These are phyloP conservation scores for Daldinia eschscholtzii DNA, from an alignment of 2,329 filamentous ascomycete genomes.

Conservation along the genomic window DNA sequence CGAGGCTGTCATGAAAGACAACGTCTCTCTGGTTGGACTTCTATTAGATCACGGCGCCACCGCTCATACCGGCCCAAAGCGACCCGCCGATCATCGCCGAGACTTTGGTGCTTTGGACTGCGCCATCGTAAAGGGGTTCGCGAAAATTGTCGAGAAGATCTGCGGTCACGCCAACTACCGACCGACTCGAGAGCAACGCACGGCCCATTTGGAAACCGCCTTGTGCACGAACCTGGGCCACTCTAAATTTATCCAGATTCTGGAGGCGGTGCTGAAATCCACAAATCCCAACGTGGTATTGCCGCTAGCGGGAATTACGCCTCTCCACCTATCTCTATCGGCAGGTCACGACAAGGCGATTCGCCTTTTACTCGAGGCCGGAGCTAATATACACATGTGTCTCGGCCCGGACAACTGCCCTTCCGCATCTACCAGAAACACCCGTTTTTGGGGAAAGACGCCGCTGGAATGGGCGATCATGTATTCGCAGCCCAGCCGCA, in stretches of 20 bases:
- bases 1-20: constrained; percentile 8
- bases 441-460: constrained; percentile 32
- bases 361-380: neutral
- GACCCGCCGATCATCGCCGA: neutral
- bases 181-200: constrained; percentile 33
- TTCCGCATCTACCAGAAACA: neutral
- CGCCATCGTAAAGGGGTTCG: constrained; percentile 22
- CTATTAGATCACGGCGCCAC: constrained; percentile 41
- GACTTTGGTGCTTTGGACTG: constrained; percentile 32
- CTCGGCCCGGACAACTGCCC: constrained; percentile 7
- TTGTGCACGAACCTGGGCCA: neutral
- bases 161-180: constrained; percentile 23
- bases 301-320: neutral
- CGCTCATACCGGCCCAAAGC: constrained; percentile 30
- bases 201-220: constrained; percentile 24
- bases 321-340: constrained; percentile 12
- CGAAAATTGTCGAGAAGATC: constrained; percentile 14
- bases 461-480: constrained; percentile 44
- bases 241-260: neutral
- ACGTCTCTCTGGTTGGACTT: constrained; percentile 7
- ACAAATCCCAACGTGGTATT: constrained; percentile 12
- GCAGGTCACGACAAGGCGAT: neutral
- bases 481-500: constrained; percentile 14
- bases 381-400: constrained; percentile 30
- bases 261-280: constrained; percentile 12